Evolutionary conservation across 2,329 filamentous ascomycete genomes (phyloP).

Genomic region (Biscogniauxia sp.): DNA sequence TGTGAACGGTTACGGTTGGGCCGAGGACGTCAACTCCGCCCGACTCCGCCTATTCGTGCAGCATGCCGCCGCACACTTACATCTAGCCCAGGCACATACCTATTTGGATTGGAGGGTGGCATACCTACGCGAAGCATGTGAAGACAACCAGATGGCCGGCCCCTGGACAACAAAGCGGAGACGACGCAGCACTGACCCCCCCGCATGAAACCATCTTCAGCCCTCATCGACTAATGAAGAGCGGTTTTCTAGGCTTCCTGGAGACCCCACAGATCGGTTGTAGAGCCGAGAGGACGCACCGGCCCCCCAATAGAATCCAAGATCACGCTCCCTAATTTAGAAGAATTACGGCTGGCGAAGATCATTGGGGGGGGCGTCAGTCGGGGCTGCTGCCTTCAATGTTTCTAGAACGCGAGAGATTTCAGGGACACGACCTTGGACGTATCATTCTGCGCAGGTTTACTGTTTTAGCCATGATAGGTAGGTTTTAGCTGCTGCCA

Average conservation of each 20-base stretch:
- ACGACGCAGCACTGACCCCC: not conserved
- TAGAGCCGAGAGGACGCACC: not conserved
- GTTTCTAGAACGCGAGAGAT: not conserved
- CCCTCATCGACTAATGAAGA: not conserved
- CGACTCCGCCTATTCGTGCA: not conserved
- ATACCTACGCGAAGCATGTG: not conserved
- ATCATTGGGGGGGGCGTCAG: not conserved
- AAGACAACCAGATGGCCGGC: not conserved
- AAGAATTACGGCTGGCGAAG: not conserved
- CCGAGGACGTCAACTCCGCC: no score
- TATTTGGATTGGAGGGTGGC: not conserved
- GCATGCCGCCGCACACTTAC: no score
- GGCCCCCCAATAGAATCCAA: not conserved
- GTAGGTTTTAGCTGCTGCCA: no score
- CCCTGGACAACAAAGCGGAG: not conserved
- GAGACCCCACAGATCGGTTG: constrained; percentile 6
- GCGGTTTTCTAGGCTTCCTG: not conserved
- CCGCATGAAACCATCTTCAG: not conserved
- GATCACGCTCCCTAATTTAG: not conserved
- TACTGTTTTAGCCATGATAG: not conserved
- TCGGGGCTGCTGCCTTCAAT: not conserved
- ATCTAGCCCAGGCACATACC: not conserved
- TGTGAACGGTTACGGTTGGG: not conserved
- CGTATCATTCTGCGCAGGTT: not conserved
- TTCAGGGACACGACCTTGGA: not conserved